Percentiles rank a stretch among this genome's conserved stretches.
These are phyloP conservation scores for Penicillium rolfsii DNA, from an alignment of 2,329 filamentous ascomycete genomes.

Conservation along the genomic window DNA sequence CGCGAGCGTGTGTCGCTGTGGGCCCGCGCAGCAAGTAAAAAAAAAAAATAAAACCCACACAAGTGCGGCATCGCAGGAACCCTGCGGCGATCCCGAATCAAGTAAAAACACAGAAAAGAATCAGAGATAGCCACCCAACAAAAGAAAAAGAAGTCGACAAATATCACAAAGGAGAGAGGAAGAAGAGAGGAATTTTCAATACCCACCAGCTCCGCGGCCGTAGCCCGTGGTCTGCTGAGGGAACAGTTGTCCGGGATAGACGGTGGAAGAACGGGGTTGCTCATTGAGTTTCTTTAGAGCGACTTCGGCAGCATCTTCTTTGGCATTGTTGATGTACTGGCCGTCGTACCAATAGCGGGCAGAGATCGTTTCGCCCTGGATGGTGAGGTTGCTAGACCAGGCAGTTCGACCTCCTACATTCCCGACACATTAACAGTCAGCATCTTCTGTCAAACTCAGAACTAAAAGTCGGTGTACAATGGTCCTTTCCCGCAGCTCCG, in stretches of 20 bases:
- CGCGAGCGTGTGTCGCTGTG: slow-evolving; percentile 21
- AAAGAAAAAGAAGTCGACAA: slow-evolving; percentile 27
- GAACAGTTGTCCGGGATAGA: slow-evolving; percentile 32
- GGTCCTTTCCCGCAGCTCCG: slow-evolving; percentile 30
- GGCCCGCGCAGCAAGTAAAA: slow-evolving; percentile 23
- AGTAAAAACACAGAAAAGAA: slow-evolving; percentile 5
- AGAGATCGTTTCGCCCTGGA: slow-evolving; percentile 66
- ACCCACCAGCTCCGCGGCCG: slow-evolving; percentile 26
- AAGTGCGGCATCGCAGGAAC: background rate
- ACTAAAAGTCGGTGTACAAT: slow-evolving; percentile 41
- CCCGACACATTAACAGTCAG: slow-evolving; percentile 30
- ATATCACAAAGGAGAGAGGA: background rate
- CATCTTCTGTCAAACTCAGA: slow-evolving; percentile 27
- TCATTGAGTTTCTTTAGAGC: slow-evolving; percentile 53
- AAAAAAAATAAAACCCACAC: slow-evolving; percentile 13
- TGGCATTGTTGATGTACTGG: slow-evolving; percentile 81
- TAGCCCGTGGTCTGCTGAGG: slow-evolving; percentile 22
- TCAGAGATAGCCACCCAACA: slow-evolving; percentile 30
- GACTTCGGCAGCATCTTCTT: slow-evolving; percentile 87
- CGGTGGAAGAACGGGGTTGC: slow-evolving; percentile 28
- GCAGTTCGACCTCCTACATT: slow-evolving; percentile 79
- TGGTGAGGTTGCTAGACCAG: slow-evolving; percentile 81
- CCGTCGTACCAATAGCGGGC: slow-evolving; percentile 92
- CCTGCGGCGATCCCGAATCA: background rate
- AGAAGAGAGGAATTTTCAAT: slow-evolving; percentile 34